Evolutionary conservation across 345 rosid species (phyloP).

Genomic region (Zanthoxylum bungeanum): DNA sequence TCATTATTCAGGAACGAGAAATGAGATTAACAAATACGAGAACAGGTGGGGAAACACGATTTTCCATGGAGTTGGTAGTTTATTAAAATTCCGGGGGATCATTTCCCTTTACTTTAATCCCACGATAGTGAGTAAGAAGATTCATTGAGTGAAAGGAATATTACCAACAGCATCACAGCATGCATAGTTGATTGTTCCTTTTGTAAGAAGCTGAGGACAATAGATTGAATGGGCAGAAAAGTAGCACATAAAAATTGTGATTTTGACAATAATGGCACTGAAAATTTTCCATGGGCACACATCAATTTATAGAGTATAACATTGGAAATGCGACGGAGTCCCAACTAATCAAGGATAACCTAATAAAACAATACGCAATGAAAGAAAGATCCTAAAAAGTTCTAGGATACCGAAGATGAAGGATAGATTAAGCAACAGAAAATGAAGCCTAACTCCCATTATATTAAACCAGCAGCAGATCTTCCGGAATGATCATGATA

Average conservation of each 20-base stretch:
- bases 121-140: conserved; percentile 1
- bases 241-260: conserved; percentile 25
- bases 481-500: conserved; percentile 33
- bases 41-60: conserved; percentile 4
- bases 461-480: conserved; percentile 26
- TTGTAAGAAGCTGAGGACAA: conserved; percentile 22
- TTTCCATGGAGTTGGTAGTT: conserved; percentile 6
- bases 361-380: conserved; percentile 35
- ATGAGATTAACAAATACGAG: conserved; percentile 10
- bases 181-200: conserved; percentile 14
- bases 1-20: not conserved
- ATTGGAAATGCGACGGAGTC: conserved; percentile 28
- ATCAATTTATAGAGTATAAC: conserved; percentile 22
- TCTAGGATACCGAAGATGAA: conserved; percentile 40
- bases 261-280: conserved; percentile 21
- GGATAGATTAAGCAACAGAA: conserved; percentile 24
- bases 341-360: conserved; percentile 30
- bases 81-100: not conserved
- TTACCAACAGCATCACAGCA: conserved; percentile 12
- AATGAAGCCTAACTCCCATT: conserved; percentile 29
- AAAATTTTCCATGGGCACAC: conserved; percentile 17
- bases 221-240: conserved; percentile 29
- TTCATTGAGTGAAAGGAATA: conserved; percentile 16
- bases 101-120: conserved; percentile 5
- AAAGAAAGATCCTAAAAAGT: conserved; percentile 48